Conservation (phyloP, 306 rosid genomes). For the Quercus wislizeni region DNA sequence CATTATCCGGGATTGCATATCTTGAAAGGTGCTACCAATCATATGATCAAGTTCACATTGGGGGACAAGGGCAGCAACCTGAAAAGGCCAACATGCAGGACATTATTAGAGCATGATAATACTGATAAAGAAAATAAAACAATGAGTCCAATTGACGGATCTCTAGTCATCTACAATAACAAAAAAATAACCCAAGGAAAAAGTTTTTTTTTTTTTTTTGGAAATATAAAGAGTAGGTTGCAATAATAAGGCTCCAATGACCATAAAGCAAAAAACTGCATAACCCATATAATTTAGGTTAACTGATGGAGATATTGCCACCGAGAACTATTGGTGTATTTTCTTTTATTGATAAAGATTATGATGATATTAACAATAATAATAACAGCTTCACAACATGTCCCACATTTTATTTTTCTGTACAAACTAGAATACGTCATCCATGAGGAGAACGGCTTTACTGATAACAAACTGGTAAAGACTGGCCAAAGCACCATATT, state of each 20-base stretch:
- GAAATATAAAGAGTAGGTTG: background rate
- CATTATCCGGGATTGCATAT: conserved; percentile 59
- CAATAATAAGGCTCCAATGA: background rate
- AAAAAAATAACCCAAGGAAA: background rate
- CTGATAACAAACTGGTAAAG: background rate
- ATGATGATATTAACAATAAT: background rate
- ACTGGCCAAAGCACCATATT: background rate
- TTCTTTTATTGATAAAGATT: background rate
- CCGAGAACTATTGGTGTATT: background rate
- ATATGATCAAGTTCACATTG: conserved; percentile 61
- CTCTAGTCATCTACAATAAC: background rate
- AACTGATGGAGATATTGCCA: background rate
- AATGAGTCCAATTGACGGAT: too few relatives aligned
- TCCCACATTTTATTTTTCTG: too few relatives aligned
- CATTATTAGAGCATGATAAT: background rate
- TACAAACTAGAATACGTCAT: too few relatives aligned
- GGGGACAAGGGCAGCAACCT: conserved; percentile 96
- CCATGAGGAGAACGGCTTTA: too few relatives aligned
- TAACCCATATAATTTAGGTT: background rate
- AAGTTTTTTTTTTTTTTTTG: too few relatives aligned
- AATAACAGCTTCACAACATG: background rate
- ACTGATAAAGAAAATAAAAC: background rate
- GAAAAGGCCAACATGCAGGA: conserved; percentile 15
- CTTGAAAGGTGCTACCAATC: conserved; percentile 36
- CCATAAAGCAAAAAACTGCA: background rate